Percentiles rank a stretch among this genome's conserved stretches.
These are phyloP conservation scores for Geotrichum europaeum DNA, from an alignment of 1,139 yeast genomes.

Conservation along the genomic window DNA sequence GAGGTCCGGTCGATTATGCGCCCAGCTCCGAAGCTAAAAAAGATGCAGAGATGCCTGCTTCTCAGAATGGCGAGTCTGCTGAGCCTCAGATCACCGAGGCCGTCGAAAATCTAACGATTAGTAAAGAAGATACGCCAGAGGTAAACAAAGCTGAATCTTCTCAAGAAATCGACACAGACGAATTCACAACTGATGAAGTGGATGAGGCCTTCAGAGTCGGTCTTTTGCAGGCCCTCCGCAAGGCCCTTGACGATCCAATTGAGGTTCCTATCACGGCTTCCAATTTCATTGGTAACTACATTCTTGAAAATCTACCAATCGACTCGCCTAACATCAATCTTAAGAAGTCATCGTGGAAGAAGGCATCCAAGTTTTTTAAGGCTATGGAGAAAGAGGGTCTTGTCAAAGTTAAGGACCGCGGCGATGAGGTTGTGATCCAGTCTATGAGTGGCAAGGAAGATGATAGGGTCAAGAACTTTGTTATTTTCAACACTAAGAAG, in stretches of 20 bases:
- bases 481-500: slow-evolving; percentile 50
- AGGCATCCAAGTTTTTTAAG: slow-evolving; percentile 75
- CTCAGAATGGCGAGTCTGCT: slow-evolving; percentile 12
- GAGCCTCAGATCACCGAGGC: slow-evolving; percentile 15
- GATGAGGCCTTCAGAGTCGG: slow-evolving; percentile 72
- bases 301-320: slow-evolving; percentile 65
- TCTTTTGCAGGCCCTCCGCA: slow-evolving; percentile 59
- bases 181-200: slow-evolving; percentile 58
- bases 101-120: slow-evolving; percentile 19
- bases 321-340: slow-evolving; percentile 49
- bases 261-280: slow-evolving; percentile 52
- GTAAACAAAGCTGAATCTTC: slow-evolving; percentile 3
- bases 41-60: not conserved
- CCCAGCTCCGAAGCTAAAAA: slow-evolving; percentile 2
- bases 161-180: slow-evolving; percentile 20
- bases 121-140: slow-evolving; percentile 20
- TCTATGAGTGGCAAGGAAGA: slow-evolving; percentile 46
- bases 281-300: slow-evolving; percentile 61
- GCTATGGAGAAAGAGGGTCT: slow-evolving; percentile 74
- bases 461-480: slow-evolving; percentile 51
- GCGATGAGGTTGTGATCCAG: slow-evolving; percentile 61
- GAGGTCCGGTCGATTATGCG: slow-evolving; percentile 14
- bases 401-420: slow-evolving; percentile 65
- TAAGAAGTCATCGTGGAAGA: slow-evolving; percentile 85
- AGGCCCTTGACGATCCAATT: slow-evolving; percentile 56